Evolutionary conservation across 495 filamentous ascomycete species (phyloP).

Genomic region (Lasiosphaeris hirsuta): DNA sequence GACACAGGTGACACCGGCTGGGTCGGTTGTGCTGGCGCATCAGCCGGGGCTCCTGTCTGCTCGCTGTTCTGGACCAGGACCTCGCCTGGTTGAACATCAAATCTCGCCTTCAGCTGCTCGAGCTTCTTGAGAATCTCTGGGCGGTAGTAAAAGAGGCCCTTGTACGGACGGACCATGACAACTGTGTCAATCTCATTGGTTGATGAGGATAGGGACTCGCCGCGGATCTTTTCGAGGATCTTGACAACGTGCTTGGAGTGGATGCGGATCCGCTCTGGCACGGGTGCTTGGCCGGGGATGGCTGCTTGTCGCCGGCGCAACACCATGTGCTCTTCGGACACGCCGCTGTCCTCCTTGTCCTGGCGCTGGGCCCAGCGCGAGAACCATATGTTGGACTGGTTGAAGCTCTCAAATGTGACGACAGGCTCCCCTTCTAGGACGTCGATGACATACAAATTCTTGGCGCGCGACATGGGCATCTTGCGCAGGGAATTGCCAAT

Average conservation of each 20-base stretch:
- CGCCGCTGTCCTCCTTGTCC: no score
- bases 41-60: not conserved
- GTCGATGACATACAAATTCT: not conserved
- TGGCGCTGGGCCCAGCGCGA: no score
- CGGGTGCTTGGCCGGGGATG: not conserved
- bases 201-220: not conserved
- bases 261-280: slow-evolving; percentile 25
- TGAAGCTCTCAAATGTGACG: not conserved
- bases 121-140: slow-evolving; percentile 18
- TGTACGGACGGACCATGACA: slow-evolving; percentile 26
- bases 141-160: slow-evolving; percentile 20
- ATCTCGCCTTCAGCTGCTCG: slow-evolving; percentile 17
- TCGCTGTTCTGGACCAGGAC: no score
- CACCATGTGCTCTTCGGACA: no score
- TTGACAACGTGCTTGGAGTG: slow-evolving; percentile 22
- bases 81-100: slow-evolving; percentile 1
- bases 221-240: slow-evolving; percentile 17
- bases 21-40: no score
- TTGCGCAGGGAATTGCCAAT: not conserved
- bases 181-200: not conserved
- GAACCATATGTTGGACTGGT: not conserved
- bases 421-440: not conserved
- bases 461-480: not conserved
- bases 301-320: not conserved
- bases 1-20: no score